Base-by-base conservation (phyloP, 805 yeast genomes). In the Schwanniomyces sp. region DNA sequence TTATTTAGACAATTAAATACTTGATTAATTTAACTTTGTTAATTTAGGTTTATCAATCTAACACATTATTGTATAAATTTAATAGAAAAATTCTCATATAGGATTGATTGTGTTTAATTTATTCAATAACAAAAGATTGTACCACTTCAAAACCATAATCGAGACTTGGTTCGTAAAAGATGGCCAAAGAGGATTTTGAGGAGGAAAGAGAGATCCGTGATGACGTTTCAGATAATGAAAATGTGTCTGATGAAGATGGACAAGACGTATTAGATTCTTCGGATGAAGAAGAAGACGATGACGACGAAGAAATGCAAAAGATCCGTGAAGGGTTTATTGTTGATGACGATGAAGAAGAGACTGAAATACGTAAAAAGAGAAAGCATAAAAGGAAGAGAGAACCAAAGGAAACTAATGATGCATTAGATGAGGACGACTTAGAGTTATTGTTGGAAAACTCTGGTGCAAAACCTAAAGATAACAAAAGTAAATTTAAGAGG, bases 251-350 rank as follows among this genome's bases (percentile, higher is more conserved):
- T 12, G 72, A 63, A 36, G 69, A 68, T 34, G 66, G 63, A 17
- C 63, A 62, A 41, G 76, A 71, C 47, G 56, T 72, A 16, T 78
- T 78, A 51, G 69, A 88, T 56, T 87, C 95, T 8, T 86, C 94
- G 10, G 95, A 88, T 46, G 97, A 91, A 51, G 97, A 91, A 36
- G 96, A 88, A 7, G 96, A 88, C 32, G 91, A 85, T 40, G 96
- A 89, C 27, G 72, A 72, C 37, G 96, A 91, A 59, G 97, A 91
- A 59, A 82, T 87, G 41, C 79, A 85, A 54, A 81, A 80, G 57
- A 86, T 91, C 37, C 81, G 92, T 41, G 96, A 91, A 52, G 97
- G 97, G 0, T 91, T 92, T 66, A 91, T 92, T 59, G 97, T 89
- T 8, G 97, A 91, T 58, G 96, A 89, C 57, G 96, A 87, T 49